These are phyloP conservation scores for Austroboletus niveus DNA, from an alignment of 1,284 basidiomycete species.

Conservation along the genomic window DNA sequence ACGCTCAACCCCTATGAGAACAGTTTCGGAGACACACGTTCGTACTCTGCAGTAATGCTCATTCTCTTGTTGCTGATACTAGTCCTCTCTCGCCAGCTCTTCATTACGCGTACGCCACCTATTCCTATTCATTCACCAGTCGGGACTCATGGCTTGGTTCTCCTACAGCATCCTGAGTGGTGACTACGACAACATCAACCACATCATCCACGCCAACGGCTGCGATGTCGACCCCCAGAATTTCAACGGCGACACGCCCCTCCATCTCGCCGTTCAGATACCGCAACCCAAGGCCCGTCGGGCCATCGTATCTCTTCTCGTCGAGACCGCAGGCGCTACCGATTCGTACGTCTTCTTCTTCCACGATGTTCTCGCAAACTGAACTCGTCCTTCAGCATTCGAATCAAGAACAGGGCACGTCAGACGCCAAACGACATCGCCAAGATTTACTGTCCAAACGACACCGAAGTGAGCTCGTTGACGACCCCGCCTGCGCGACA, in stretches of 20 bases:
- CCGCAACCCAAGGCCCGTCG: constrained; percentile 13
- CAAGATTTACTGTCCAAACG: constrained; percentile 24
- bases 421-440: constrained; percentile 26
- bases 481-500: constrained; percentile 21
- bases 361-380: neutral
- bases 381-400: constrained; percentile 13
- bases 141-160: neutral
- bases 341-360: constrained; percentile 26
- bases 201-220: constrained; percentile 27
- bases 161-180: constrained; percentile 18
- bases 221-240: constrained; percentile 34
- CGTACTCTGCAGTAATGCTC: constrained; percentile 10
- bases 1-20: neutral
- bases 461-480: constrained; percentile 18
- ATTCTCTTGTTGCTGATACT: constrained; percentile 12
- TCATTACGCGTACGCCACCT: constrained; percentile 31
- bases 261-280: constrained; percentile 28
- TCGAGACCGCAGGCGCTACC: constrained; percentile 25
- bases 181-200: constrained; percentile 19
- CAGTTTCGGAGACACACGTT: constrained; percentile 32
- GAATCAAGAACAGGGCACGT: constrained; percentile 24
- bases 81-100: constrained; percentile 19
- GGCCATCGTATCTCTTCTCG: constrained; percentile 21
- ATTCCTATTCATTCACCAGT: neutral
- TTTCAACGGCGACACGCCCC: constrained; percentile 26